These are phyloP conservation scores for Torulaspora quercuum DNA, from an alignment of 805 yeast genomes.

Conservation along the genomic window DNA sequence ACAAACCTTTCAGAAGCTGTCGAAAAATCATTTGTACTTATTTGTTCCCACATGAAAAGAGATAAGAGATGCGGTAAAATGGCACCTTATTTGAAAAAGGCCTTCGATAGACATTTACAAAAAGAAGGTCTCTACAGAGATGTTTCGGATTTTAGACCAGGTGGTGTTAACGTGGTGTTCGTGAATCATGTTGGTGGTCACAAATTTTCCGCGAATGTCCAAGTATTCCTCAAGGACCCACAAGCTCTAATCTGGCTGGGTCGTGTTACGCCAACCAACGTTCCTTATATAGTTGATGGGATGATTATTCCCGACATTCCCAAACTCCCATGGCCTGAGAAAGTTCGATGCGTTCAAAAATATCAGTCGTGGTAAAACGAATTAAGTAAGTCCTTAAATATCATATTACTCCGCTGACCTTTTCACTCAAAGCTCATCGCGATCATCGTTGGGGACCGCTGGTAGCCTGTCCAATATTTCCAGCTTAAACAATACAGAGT, in stretches of 20 bases:
- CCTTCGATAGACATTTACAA: slow-evolving; percentile 68
- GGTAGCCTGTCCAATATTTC: slow-evolving; percentile 14
- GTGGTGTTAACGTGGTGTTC: slow-evolving; percentile 67
- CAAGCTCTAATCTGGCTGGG: slow-evolving; percentile 79
- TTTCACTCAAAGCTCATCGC: slow-evolving; percentile 12
- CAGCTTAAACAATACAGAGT: slow-evolving; percentile 32
- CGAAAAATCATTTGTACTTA: slow-evolving; percentile 51
- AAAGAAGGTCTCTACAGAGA: slow-evolving; percentile 74
- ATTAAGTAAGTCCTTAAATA: neutral
- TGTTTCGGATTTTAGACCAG: slow-evolving; percentile 65
- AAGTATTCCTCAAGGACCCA: slow-evolving; percentile 56
- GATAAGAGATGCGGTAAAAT: slow-evolving; percentile 93
- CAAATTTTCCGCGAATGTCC: slow-evolving; percentile 86
- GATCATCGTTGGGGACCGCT: neutral
- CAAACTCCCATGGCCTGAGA: slow-evolving; percentile 64
- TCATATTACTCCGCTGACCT: too few relatives aligned
- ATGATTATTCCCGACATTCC: slow-evolving; percentile 65
- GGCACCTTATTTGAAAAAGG: slow-evolving; percentile 83
- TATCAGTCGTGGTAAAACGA: slow-evolving; percentile 37
- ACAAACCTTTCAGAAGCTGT: slow-evolving; percentile 39
- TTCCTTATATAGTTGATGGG: slow-evolving; percentile 71
- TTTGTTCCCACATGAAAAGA: slow-evolving; percentile 88
- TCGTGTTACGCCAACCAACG: slow-evolving; percentile 73
- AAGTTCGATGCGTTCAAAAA: slow-evolving; percentile 50
- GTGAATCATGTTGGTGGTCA: slow-evolving; percentile 95